Conservation (phyloP, 208 protist genomes). For the Wallacemonas sp. region DNA sequence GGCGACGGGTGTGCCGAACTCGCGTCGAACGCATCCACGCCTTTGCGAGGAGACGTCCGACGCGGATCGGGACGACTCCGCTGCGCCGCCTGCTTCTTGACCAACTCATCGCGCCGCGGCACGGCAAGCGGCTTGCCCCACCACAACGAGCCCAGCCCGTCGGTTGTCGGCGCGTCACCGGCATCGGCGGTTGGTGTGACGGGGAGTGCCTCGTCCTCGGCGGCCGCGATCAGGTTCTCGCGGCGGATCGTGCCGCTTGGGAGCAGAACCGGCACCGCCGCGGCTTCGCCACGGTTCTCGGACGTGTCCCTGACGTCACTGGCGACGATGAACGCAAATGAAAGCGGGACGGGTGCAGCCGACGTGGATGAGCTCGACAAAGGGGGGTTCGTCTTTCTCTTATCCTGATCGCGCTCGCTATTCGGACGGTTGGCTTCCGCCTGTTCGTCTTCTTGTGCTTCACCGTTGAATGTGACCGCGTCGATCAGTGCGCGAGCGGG, state of each 20-base stretch:
- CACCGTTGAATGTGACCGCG: not conserved
- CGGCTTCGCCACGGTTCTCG: not conserved
- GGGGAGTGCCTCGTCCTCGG: not conserved
- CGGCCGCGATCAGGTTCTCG: too few relatives aligned
- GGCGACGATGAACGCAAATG: not conserved
- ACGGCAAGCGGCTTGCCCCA: conserved; percentile 14
- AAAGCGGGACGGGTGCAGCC: too few relatives aligned
- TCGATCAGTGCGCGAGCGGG: not conserved
- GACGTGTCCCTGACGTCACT: not conserved
- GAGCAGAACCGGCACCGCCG: not conserved
- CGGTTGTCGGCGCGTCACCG: not conserved
- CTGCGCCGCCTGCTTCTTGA: conserved; percentile 1
- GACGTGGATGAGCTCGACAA: too few relatives aligned
- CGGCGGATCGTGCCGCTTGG: not conserved
- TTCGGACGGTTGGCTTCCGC: too few relatives aligned
- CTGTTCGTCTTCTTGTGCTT: too few relatives aligned
- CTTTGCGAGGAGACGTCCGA: not conserved
- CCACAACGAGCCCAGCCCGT: conserved; percentile 10
- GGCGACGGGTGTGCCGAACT: not conserved
- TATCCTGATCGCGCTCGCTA: too few relatives aligned
- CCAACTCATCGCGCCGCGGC: not conserved
- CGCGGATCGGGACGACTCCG: not conserved
- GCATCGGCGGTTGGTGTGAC: too few relatives aligned
- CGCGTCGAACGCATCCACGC: not conserved
- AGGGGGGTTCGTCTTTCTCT: too few relatives aligned